phyloP scores from a whole-genome alignment of 805 yeast species.

The Lipomyces mesembrius region DNA sequence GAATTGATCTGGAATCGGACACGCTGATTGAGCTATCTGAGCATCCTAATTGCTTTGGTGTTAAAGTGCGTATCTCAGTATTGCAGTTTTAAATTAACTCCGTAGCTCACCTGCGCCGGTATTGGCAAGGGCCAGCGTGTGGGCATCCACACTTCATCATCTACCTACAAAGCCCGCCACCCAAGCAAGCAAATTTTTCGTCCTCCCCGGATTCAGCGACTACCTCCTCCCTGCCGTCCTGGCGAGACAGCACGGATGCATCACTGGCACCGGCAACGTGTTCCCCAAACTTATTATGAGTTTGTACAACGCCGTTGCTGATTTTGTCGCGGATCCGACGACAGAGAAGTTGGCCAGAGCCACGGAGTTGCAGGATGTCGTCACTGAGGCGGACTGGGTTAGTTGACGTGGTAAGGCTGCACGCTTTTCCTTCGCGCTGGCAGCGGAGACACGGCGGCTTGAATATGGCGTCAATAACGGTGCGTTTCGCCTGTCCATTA shows the following conservation, averaged over 20 bases:
- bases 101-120: conserved; percentile 45
- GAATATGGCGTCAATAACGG: conserved; percentile 13
- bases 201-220: conserved; percentile 59
- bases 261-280: conserved; percentile 60
- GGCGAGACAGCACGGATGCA: conserved; percentile 56
- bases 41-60: conserved; percentile 50
- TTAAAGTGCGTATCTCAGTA: conserved; percentile 33
- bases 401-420: conserved; percentile 25
- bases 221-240: conserved; percentile 54
- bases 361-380: conserved; percentile 49
- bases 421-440: conserved; percentile 23
- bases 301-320: conserved; percentile 39
- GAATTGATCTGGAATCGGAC: conserved; percentile 48
- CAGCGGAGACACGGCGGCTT: conserved; percentile 29
- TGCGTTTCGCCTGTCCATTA: conserved; percentile 25
- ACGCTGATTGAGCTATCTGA: conserved; percentile 50
- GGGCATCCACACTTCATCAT: conserved; percentile 49
- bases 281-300: conserved; percentile 56
- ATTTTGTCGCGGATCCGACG: conserved; percentile 20
- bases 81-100: neutral
- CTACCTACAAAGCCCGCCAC: conserved; percentile 42
- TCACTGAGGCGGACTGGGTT: conserved; percentile 53
- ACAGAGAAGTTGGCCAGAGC: conserved; percentile 47
- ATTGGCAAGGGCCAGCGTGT: conserved; percentile 57
- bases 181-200: conserved; percentile 45